Evolutionary conservation across 2,329 filamentous ascomycete genomes (phyloP), one percentile per base, ranked within the genome.

Genomic region (Trichoderma asperellum): DNA sequence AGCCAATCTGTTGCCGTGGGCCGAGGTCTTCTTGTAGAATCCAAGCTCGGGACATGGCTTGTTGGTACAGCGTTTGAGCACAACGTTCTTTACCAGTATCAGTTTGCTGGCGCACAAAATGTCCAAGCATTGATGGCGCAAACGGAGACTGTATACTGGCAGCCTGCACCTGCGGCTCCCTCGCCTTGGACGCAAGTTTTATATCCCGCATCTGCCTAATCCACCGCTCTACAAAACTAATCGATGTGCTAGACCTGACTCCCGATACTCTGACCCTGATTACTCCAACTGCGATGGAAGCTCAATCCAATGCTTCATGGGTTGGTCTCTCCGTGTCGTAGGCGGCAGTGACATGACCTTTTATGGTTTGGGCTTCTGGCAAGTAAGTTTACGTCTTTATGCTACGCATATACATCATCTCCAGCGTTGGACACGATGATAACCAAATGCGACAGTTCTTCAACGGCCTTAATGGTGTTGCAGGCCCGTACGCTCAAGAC

Each of bases 1-100:
- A 68, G 69, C 43, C 71, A 73, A 56, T 84, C 61, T 82, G 79
- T 71, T 53, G 70, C 67, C 61, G 79, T 80, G 49, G 86, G 82
- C 24, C 81, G 86, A 43, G 83, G 84, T 32, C 73, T 83, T 1
- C 76, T 85, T 5, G 76, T 84, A 55, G 82, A 85, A 72, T 80
- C 79, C 35, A 80, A 80, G n/a, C 76, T 77, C 4, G 82, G 83
- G 10, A 83, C 81, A 32, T 88, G 86, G 86, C 76, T 88, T 55
- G 79, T 84, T 57, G 86, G 84, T 43, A 85, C 83, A 4, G 81
- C 81, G 0, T 83, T 82, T 32, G 86, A 88, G 75, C 85, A 88
- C 74, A 75, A 73, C 49, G 79, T 82, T 5, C 76, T 88, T 29
- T 88, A 88, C 74, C 83, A 88, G 74, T 86, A 86, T 75, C 82